Percentiles rank a stretch among this genome's conserved stretches.
Evolutionary conservation across 2,329 filamentous ascomycete genomes (phyloP).

Genomic region (Akanthomyces lecanii): DNA sequence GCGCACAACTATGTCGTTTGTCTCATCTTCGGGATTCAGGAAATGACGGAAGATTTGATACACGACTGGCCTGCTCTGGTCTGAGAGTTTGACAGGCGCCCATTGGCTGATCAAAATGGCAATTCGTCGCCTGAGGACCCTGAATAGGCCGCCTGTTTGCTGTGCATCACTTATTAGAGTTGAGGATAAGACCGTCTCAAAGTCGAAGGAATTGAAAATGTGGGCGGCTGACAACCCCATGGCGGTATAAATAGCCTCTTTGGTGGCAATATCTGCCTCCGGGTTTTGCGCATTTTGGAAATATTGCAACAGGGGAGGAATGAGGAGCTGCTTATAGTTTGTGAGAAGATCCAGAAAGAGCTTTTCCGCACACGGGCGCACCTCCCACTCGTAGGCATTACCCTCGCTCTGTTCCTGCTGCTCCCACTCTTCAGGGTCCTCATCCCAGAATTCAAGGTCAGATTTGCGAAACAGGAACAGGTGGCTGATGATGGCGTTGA

Average conservation of each 20-base stretch:
- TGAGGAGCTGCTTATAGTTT: constrained; percentile 78
- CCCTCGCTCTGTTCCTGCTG: constrained; percentile 79
- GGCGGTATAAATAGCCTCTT: constrained; percentile 92
- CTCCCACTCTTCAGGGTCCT: constrained; percentile 95
- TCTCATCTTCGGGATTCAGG: constrained; percentile 67
- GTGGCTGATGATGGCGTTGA: constrained; percentile 78
- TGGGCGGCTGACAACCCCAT: constrained; percentile 81
- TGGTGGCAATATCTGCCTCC: constrained; percentile 67
- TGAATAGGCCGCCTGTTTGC: constrained; percentile 56
- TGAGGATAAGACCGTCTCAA: constrained; percentile 71
- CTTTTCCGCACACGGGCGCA: constrained; percentile 89
- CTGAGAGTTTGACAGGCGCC: constrained; percentile 72
- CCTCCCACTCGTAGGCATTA: constrained; percentile 86
- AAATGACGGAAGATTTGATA: constrained; percentile 90
- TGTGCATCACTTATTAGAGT: constrained; percentile 78
- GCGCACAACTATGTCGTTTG: constrained; percentile 87
- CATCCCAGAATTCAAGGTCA: constrained; percentile 88
- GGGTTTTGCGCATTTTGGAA: constrained; percentile 73
- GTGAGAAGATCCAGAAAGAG: constrained; percentile 88
- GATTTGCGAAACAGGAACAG: constrained; percentile 83
- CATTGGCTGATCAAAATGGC: constrained; percentile 87
- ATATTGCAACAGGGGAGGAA: constrained; percentile 74
- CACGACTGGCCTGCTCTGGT: constrained; percentile 65
- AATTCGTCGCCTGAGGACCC: constrained; percentile 80
- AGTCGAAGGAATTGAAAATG: constrained; percentile 71